A percentile compares a stretch with the other conserved stretches of the same genome.
Conservation (phyloP, 1,284 basidiomycete species). For the Xerocomus nothofagi region DNA sequence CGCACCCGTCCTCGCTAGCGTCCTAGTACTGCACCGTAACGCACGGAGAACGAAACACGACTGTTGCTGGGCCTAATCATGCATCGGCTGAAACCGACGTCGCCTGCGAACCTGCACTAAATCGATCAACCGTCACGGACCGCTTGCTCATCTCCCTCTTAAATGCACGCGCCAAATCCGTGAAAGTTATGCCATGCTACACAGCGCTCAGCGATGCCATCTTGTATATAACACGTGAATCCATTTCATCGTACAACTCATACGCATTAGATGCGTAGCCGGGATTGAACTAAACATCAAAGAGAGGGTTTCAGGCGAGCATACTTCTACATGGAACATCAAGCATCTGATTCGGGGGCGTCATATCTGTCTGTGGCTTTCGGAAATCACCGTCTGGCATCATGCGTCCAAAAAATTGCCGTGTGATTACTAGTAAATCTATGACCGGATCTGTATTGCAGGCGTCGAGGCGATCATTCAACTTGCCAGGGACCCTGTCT, state of each 20-base stretch:
- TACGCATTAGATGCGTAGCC: neutral
- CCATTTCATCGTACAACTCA: neutral
- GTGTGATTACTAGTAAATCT: neutral
- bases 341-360: neutral
- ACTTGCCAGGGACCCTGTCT: neutral
- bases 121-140: too few relatives aligned
- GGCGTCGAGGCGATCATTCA: neutral
- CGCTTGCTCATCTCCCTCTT: conserved; percentile 10
- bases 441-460: neutral
- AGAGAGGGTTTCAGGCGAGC: neutral
- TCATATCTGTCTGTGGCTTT: neutral
- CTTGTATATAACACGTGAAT: neutral
- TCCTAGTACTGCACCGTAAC: neutral
- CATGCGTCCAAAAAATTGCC: neutral
- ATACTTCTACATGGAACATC: neutral
- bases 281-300: too few relatives aligned
- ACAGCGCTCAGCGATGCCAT: neutral
- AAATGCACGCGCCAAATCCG: neutral
- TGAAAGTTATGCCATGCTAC: neutral
- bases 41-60: neutral
- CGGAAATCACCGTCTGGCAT: neutral
- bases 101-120: too few relatives aligned
- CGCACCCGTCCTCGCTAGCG: too few relatives aligned
- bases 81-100: too few relatives aligned
- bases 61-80: too few relatives aligned